Evolutionary conservation across 495 filamentous ascomycete species (phyloP).

Genomic region (Neurospora sp.): DNA sequence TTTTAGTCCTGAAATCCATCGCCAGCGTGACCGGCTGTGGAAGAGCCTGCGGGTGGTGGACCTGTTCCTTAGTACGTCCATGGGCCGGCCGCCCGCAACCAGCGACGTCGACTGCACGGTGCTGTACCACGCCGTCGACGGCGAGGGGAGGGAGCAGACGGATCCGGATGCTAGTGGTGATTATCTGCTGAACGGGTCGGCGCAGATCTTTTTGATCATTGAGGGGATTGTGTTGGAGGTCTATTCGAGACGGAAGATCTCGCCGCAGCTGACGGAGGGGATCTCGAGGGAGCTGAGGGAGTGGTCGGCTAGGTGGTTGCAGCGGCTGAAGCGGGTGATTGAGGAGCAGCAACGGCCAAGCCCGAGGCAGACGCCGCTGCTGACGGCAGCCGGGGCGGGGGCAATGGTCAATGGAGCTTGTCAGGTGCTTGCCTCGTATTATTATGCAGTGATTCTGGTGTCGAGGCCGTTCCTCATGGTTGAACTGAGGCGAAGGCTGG

Average conservation of each 20-base stretch:
- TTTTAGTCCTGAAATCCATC: slow-evolving; percentile 40
- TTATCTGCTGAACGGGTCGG: slow-evolving; percentile 30
- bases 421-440: slow-evolving; percentile 33
- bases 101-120: slow-evolving; percentile 50
- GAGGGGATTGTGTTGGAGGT: slow-evolving; percentile 34
- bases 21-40: slow-evolving; percentile 47
- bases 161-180: background rate
- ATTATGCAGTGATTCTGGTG: slow-evolving; percentile 38
- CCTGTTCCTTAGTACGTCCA: slow-evolving; percentile 48
- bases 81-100: slow-evolving; percentile 51
- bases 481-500: slow-evolving; percentile 30
- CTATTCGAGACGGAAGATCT: slow-evolving; percentile 36
- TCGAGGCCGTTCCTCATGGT: slow-evolving; percentile 39
- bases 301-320: slow-evolving; percentile 33
- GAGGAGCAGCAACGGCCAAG: slow-evolving; percentile 1
- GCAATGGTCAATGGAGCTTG: slow-evolving; percentile 27
- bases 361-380: background rate
- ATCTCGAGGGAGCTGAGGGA: slow-evolving; percentile 36
- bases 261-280: slow-evolving; percentile 34
- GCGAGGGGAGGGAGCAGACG: slow-evolving; percentile 23
- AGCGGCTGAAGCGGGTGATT: slow-evolving; percentile 21
- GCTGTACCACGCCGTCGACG: slow-evolving; percentile 18
- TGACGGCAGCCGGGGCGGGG: background rate
- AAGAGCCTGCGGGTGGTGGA: slow-evolving; percentile 53
- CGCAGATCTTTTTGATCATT: slow-evolving; percentile 32